Conservation (phyloP, 352 stramenopile genomes). For the Nothophytophthora sp. region DNA sequence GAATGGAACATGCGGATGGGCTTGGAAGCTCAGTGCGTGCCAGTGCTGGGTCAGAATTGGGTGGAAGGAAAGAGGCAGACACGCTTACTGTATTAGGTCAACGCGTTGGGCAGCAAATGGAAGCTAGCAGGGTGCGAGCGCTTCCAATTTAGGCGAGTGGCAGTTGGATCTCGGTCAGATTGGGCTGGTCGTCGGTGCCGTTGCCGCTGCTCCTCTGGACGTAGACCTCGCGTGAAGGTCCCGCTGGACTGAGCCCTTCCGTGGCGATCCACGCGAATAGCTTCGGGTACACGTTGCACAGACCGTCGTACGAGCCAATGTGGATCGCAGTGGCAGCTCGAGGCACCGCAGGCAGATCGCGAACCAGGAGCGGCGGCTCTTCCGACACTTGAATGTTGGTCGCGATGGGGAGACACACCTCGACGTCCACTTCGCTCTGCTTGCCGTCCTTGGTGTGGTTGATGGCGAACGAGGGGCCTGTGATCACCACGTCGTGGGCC, state of each 20-base stretch:
- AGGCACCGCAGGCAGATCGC: slow-evolving; percentile 14
- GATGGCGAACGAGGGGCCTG: slow-evolving; percentile 36
- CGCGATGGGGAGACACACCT: slow-evolving; percentile 48
- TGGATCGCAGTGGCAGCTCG: slow-evolving; percentile 39
- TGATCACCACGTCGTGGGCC: slow-evolving; percentile 16
- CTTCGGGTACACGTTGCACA: slow-evolving; percentile 27
- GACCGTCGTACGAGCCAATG: slow-evolving; percentile 26
- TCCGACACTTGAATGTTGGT: slow-evolving; percentile 14
- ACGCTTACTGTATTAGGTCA: too few species aligned
- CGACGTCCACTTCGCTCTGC: slow-evolving; percentile 47
- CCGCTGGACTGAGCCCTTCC: slow-evolving; percentile 28
- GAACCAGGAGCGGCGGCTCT: slow-evolving; percentile 22
- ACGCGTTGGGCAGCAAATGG: too few species aligned
- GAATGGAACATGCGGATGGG: too few species aligned
- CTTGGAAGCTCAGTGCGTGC: too few species aligned
- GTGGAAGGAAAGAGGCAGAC: too few species aligned
- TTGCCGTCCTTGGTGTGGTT: slow-evolving; percentile 40
- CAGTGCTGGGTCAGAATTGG: too few species aligned
- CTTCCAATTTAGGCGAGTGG: slow-evolving; percentile 27
- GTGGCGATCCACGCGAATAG: slow-evolving; percentile 40
- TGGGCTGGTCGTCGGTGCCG: slow-evolving; percentile 11
- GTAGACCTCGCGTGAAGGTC: slow-evolving; percentile 43
- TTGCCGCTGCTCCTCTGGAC: slow-evolving; percentile 30
- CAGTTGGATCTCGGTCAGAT: slow-evolving; percentile 36
- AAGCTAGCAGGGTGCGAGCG: too few species aligned